phyloP scores from a whole-genome alignment of 108 stramenopile genomes.

The Nitzschia putrida region DNA sequence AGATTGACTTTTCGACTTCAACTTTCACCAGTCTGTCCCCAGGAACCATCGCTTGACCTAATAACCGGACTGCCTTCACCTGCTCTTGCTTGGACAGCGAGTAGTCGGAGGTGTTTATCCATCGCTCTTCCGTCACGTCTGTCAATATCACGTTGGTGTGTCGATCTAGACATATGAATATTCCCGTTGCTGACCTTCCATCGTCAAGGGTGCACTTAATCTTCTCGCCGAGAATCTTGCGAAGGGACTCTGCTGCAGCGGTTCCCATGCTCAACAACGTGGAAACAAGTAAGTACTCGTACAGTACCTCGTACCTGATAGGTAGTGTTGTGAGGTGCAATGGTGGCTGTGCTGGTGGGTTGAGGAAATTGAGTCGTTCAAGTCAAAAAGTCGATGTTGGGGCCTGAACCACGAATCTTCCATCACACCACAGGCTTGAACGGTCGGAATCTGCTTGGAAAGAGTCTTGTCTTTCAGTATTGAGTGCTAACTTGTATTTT shows the following conservation, averaged over 20 bases:
- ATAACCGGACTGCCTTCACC: slow-evolving; percentile 5
- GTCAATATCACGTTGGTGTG: slow-evolving; percentile 36
- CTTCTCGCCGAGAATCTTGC: slow-evolving; percentile 25
- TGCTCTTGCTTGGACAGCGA: slow-evolving; percentile 2
- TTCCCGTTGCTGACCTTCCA: slow-evolving; percentile 32
- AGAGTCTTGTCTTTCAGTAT: no score
- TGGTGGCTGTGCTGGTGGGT: no score
- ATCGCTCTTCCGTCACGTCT: slow-evolving; percentile 28
- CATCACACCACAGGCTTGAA: no score
- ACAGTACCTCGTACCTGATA: no score
- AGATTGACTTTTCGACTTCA: slow-evolving; percentile 30
- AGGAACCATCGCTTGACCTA: slow-evolving; percentile 47
- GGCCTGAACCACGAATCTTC: no score
- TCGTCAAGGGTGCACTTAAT: slow-evolving; percentile 37
- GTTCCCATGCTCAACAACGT: no score
- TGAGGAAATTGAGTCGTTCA: no score
- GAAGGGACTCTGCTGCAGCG: not conserved
- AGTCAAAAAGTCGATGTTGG: no score
- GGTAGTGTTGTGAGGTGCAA: no score
- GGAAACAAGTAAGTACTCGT: no score
- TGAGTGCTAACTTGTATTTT: no score
- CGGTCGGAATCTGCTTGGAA: no score
- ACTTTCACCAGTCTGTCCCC: slow-evolving; percentile 34
- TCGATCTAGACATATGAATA: slow-evolving; percentile 39
- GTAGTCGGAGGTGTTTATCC: slow-evolving; percentile 25